Base-by-base conservation (phyloP, 352 stramenopile species). In the Phytophthora litchii region DNA sequence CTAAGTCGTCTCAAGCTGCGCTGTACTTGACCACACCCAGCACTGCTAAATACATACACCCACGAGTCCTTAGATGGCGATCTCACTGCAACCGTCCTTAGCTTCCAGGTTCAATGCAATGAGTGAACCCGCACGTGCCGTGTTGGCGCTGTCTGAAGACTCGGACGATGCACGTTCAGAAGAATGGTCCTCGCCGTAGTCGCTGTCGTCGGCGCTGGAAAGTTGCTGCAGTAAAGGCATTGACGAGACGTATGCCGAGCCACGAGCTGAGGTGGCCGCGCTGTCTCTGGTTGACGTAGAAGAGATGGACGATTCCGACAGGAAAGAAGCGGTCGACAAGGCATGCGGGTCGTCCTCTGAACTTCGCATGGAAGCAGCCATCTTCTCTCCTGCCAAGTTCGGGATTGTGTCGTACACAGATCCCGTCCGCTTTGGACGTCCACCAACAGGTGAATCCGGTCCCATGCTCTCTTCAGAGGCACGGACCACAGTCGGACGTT, bases 71-170 rank as follows among this genome's bases (percentile, higher is more conserved):
- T 73, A 76, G 52, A 76, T 76, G 54, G 67, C 67, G 40, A 76
- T 70, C 54, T 76, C 67, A 20, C 58, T 76, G 47, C 53, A 56
- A 23, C 57, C 59, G 40, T 62, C 59, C 54, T 74, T 74, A 14
- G 64, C 62, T 11, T 78, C 61, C 32, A 73, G 31, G 17, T 75
- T 70, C 14, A 78, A 38, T 10, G 60, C 65, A 46, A 81, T 81
- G 34, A 81, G 52, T 37, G 72, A 81, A 0, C 72, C 72, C 1
- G 60, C 47, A 25, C 72, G 69, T 29, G 48, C 23, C 31, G 37
- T 65, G 27, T 69, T 68, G 13, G 17, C 43, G 31, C 60, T 73
- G 41, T 70, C 64, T 1, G 54, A 49, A 2, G 67, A 72, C 11
- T 55, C 40, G 0, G 48, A 60, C 9, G 67, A 76, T 27, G 42